Evolutionary conservation across 2,329 filamentous ascomycete genomes (phyloP).

Genomic region (Nothophoma quercina): DNA sequence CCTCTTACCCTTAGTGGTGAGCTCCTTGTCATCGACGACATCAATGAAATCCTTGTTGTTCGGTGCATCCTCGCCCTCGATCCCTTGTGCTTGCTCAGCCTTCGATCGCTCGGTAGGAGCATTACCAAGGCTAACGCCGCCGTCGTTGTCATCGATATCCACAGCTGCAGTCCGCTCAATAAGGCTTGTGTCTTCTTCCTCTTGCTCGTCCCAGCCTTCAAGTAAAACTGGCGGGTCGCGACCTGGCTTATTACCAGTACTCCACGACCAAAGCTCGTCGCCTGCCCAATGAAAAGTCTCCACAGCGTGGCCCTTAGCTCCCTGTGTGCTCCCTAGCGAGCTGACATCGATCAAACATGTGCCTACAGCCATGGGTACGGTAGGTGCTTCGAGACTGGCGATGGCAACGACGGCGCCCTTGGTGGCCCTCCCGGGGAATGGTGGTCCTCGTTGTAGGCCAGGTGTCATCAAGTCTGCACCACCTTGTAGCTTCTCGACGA

Average conservation of each 20-base stretch:
- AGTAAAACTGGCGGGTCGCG: constrained; percentile 61
- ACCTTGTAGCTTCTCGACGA: constrained; percentile 68
- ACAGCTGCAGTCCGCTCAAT: constrained; percentile 53
- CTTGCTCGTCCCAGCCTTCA: constrained; percentile 57
- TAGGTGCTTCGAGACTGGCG: constrained; percentile 65
- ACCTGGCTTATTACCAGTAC: constrained; percentile 61
- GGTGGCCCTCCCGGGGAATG: constrained; percentile 66
- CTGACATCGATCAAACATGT: constrained; percentile 70
- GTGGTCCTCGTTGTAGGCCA: constrained; percentile 69
- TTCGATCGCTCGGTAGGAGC: constrained; percentile 38
- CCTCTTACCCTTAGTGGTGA: constrained; percentile 63
- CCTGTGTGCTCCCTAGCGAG: constrained; percentile 62
- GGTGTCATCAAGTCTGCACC: constrained; percentile 75
- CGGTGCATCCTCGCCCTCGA: constrained; percentile 46
- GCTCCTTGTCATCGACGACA: constrained; percentile 56
- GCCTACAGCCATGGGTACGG: constrained; percentile 69
- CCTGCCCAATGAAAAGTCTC: constrained; percentile 72
- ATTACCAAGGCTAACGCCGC: constrained; percentile 55
- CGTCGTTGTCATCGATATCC: constrained; percentile 54
- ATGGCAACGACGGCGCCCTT: constrained; percentile 70
- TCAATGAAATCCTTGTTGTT: constrained; percentile 44
- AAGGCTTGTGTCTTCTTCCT: constrained; percentile 42
- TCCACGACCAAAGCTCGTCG: constrained; percentile 74
- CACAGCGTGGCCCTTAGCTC: constrained; percentile 70
- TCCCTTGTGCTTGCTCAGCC: constrained; percentile 42